Base-by-base conservation (phyloP, 768 basidiomycete species). In the Strobilomyces echinocephalus region DNA sequence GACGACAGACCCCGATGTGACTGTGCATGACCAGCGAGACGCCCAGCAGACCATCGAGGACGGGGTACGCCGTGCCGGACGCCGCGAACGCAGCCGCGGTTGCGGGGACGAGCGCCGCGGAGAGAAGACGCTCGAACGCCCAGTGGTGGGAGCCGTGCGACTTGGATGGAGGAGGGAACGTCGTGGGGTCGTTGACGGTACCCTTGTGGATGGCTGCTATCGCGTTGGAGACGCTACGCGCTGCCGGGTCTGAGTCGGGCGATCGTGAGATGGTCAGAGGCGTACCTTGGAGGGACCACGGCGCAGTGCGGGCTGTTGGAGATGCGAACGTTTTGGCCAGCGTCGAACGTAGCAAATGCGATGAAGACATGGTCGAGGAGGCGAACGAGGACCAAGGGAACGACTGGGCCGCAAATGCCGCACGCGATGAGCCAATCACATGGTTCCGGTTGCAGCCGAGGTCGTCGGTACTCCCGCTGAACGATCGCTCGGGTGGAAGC, bases 1-100 rank as follows among this genome's bases (percentile, higher is more conserved):
- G n/a, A n/a, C n/a, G n/a, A n/a, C n/a, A n/a, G n/a, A 91, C 95
- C 50, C 95, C 95, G 58, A 99, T 90, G 69, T 99, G 95, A 72
- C 87, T 91, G 76, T 98, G 97, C 69, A 97, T 84, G 58, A 98
- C 81, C 64, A 98, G 77, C 45, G 85, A 85, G 56, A 94, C 77
- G 16, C 87, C 94, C 50, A 98, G 81, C 46, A 98, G 64, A 43
- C 91, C 95, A 63, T 99, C 97, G 42, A 97, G 70, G 59, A 97
- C 73, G 4, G 97, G 91, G 73, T 95, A 84, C 56, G 77, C 78
- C 49, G 79, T 82, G 16, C 82, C 83, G 39, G 84, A 84, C 7
- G 88, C 87, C 26, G 83, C 90, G 60, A 91, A 91, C 0, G 95
- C 88, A 28, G 90, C 88, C 15, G 80, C 88, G 16, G 92, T 93